Base-by-base conservation (phyloP, 768 basidiomycete genomes). In the Agaricus blazei region DNA sequence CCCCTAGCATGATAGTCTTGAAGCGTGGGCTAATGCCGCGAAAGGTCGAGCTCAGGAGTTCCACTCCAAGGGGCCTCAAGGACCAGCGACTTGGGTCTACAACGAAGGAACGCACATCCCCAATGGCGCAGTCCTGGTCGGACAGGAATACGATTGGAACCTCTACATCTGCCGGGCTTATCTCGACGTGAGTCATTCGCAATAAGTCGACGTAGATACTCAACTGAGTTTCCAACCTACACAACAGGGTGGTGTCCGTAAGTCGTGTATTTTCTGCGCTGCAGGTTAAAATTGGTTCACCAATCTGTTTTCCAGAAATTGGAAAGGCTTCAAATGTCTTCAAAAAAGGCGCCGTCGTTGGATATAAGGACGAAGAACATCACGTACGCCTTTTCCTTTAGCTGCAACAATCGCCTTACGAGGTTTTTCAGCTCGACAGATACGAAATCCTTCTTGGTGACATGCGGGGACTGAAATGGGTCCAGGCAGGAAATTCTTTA, bases 371-470 rank as follows among this genome's bases (percentile, higher is more conserved):
- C 59, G 70, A 83, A 3, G 85, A 84, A 62, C 71, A 82, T 43
- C 77, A 84, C 1, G 88, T 86, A 67, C 44, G 68, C 62, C 2
- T 41, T 27, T 28, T 34, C 34, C 34, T 34, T 8, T 2, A 15
- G 23, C 9, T 15, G n/a, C 4, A 44, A 11, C 7, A 23, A 6
- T 26, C 29, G 26, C 12, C 6, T 48, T 7, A 36, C 48, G 24
- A 19, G 23, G 48, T 11, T 12, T n/a, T 24, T 51, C 60, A 88
- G 87, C 38, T 84, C 34, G 78, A 75, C 28, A 75, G 72, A 34
- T 90, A 81, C 61, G 88, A 90, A 63, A 76, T 90, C 45, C 82
- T 90, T n/a, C 70, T 88, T 15, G 88, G 85, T 1, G 73, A 89
- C 62, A 69, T 73, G 59, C 67, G 65, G 3, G 83, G 74, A 26